A percentile compares a stretch with the other conserved stretches of the same genome.
Conservation (phyloP, 176 grass and related monocot genomes). For the Sorghum bicolor region DNA sequence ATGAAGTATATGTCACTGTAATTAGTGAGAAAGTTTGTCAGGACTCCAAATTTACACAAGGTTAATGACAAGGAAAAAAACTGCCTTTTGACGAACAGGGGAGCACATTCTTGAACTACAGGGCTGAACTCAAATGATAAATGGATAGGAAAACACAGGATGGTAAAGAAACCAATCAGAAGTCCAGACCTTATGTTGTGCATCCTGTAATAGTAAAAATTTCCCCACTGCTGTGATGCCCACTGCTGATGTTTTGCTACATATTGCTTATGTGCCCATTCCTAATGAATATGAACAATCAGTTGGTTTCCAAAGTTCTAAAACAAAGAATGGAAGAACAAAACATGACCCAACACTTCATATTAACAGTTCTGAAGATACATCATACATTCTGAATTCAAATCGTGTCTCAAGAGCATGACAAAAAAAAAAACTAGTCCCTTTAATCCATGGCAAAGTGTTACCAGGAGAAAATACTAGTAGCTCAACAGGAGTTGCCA, state of each 20-base stretch:
- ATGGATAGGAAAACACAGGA: not conserved
- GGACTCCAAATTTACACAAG: constrained; percentile 13
- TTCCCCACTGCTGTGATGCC: constrained; percentile 98
- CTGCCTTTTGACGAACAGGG: not conserved
- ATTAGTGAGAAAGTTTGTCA: constrained; percentile 17
- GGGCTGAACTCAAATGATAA: constrained; percentile 13
- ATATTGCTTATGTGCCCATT: constrained; percentile 95
- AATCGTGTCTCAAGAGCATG: not conserved
- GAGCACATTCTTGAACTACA: not conserved
- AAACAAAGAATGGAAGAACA: not conserved
- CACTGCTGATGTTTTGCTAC: constrained; percentile 97
- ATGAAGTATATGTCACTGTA: constrained; percentile 97
- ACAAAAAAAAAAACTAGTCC: not conserved
- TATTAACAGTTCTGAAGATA: constrained; percentile 1
- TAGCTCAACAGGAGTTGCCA: not conserved
- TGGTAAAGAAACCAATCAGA: not conserved
- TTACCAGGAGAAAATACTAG: not conserved
- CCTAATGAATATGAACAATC: constrained; percentile 40
- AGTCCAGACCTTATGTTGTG: constrained; percentile 77
- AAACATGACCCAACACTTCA: not conserved
- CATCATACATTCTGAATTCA: not conserved
- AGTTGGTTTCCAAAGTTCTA: not conserved
- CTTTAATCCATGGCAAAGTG: not conserved
- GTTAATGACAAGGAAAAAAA: not conserved
- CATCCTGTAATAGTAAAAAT: constrained; percentile 99